A percentile compares a stretch with the other conserved stretches of the same genome.
These are phyloP conservation scores for Scheffersomyces segobiensis DNA, from an alignment of 1,139 yeast genomes.

Conservation along the genomic window DNA sequence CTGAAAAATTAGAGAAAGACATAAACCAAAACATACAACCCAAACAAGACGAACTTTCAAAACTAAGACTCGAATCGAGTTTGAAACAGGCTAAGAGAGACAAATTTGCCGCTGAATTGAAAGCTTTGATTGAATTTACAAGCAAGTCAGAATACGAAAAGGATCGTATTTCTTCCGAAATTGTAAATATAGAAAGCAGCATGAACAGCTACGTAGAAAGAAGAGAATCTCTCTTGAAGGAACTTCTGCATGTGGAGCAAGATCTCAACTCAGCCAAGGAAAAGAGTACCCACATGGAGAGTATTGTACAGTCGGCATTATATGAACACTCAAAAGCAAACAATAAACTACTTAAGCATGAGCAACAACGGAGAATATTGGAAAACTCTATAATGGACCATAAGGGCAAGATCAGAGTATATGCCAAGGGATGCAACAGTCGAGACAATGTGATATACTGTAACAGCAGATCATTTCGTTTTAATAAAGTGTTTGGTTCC, in stretches of 20 bases:
- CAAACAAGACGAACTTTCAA: conserved; percentile 17
- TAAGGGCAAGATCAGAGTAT: conserved; percentile 38
- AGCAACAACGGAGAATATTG: conserved; percentile 36
- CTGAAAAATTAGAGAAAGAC: conserved; percentile 19
- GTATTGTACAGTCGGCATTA: conserved; percentile 7
- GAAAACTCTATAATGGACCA: conserved; percentile 56
- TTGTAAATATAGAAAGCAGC: conserved; percentile 12
- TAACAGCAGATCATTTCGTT: conserved; percentile 5
- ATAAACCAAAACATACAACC: conserved; percentile 14
- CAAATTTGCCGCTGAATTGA: conserved; percentile 4
- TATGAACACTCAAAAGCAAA: conserved; percentile 10
- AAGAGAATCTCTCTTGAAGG: conserved; percentile 9
- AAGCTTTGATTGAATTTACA: conserved; percentile 6
- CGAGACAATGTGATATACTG: conserved; percentile 1
- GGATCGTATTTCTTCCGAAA: conserved; percentile 5
- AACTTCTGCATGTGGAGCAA: conserved; percentile 10
- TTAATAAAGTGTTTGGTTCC: conserved; percentile 22
- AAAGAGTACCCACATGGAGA: conserved; percentile 11
- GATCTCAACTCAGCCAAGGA: conserved; percentile 7
- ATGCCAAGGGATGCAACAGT: conserved; percentile 14
- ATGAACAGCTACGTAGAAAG: conserved; percentile 14
- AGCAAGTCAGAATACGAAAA: conserved; percentile 1
- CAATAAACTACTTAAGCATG: conserved; percentile 21
- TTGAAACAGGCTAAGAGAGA: conserved; percentile 10
- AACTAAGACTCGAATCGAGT: conserved; percentile 14